Base-by-base conservation (phyloP, 306 rosid species). In the Dryas alaskensis region DNA sequence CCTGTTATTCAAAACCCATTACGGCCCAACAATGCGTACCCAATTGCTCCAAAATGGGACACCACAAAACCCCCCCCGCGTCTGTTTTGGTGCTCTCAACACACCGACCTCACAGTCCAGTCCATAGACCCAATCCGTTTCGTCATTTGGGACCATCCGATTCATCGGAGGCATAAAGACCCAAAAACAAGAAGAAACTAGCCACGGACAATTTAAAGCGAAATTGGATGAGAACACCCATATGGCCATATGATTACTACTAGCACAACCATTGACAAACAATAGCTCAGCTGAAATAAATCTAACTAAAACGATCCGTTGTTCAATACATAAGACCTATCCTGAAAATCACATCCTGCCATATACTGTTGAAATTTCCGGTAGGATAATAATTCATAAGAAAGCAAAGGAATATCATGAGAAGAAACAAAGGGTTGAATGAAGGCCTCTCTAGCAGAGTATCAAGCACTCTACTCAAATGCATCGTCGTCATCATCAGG, bases 401-500 rank as follows among this genome's bases (percentile, higher is more conserved):
- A 58, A 69, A 14, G 19, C 68, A 42, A 66, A 63, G 47, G 47
- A 49, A 52, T 49, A 39, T 17, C 66, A 45, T 2, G 11, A 16
- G 51, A 19, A 62, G 17, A 50, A 52, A 60, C 13, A 66, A 12
- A 25, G 48, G 64, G 39, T 39, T 25, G 57, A 66, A 51, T 4
- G 67, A 11, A 66, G 19, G 25, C 50, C 53, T 47, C 44, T 57
- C 61, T 51, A 51, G 43, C 60, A 69, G 27, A 7, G 37, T 31
- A 8, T 64, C 27, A 72, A 12, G 60, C 54, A 55, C n/a, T 76
- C 75, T 54, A 71, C 47, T 85, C 87, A 6, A 86, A 82, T 25
- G 76, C 7, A 4, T 86, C 96, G 40, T 90, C 96, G 19, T 90
- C 91, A 2, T 86, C 91, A 48, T 86, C 96, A 0, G 88, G 96